These are phyloP conservation scores for Cardamine resedifolia DNA, from an alignment of 345 rosid species.

Conservation along the genomic window DNA sequence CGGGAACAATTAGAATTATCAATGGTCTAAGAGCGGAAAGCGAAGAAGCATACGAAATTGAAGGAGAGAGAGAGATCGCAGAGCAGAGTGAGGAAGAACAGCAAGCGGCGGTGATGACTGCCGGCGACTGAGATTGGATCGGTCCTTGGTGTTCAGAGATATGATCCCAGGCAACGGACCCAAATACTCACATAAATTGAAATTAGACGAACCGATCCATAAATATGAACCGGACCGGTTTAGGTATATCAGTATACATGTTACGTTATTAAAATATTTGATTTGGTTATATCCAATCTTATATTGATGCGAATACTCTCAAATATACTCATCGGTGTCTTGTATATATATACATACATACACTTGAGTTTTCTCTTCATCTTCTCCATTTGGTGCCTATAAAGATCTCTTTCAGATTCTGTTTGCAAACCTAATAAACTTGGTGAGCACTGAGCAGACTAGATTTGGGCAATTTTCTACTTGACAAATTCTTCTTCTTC, in stretches of 20 bases:
- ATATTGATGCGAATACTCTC: too few relatives aligned
- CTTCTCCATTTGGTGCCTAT: not conserved
- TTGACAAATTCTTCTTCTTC: not conserved
- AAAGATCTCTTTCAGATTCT: too few relatives aligned
- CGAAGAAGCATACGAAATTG: slow-evolving; percentile 6
- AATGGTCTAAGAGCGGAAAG: not conserved
- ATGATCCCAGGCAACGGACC: slow-evolving; percentile 4
- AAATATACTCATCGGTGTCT: too few relatives aligned
- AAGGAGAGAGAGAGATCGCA: not conserved
- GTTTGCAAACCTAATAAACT: too few relatives aligned
- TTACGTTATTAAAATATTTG: not conserved
- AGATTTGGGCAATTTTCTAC: too few relatives aligned
- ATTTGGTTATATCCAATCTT: not conserved
- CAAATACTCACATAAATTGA: not conserved
- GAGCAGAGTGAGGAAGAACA: not conserved
- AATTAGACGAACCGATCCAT: not conserved
- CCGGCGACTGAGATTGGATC: slow-evolving; percentile 28
- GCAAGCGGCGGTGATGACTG: slow-evolving; percentile 21
- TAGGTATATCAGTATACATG: not conserved
- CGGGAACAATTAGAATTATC: slow-evolving; percentile 2
- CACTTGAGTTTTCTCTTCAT: not conserved
- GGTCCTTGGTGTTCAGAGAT: not conserved
- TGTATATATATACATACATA: too few relatives aligned
- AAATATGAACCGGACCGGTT: slow-evolving; percentile 22
- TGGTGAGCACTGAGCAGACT: not conserved